Conservation (phyloP, 2,329 filamentous ascomycete species). For the Beauveria australis region DNA sequence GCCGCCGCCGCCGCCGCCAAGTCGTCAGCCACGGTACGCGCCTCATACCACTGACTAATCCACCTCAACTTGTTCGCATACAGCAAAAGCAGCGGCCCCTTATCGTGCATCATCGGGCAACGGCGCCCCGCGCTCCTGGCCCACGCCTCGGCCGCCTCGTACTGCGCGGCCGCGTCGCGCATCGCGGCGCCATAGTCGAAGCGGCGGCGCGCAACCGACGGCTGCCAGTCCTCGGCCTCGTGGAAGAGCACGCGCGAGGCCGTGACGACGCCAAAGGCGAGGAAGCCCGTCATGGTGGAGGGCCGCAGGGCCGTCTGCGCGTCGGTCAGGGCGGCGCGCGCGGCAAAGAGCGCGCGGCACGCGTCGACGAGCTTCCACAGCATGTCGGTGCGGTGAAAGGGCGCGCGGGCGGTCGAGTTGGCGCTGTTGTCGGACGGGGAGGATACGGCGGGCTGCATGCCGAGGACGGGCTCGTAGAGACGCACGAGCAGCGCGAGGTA, state of each 20-base stretch:
- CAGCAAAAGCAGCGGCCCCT: neutral
- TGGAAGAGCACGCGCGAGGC: slow-evolving; percentile 6
- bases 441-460: slow-evolving; percentile 14
- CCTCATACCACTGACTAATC: slow-evolving; percentile 5
- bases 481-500: slow-evolving; percentile 20
- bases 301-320: neutral
- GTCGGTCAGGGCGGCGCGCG: neutral
- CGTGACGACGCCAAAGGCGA: slow-evolving; percentile 1
- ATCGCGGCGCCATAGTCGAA: neutral
- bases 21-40: neutral
- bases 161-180: neutral
- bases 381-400: slow-evolving; percentile 6
- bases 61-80: neutral
- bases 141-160: slow-evolving; percentile 3
- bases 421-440: neutral
- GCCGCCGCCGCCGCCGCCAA: neutral
- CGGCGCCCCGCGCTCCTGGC: neutral
- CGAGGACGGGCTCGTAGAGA: slow-evolving; percentile 24
- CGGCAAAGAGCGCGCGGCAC: neutral
- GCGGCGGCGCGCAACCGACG: neutral
- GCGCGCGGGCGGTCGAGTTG: neutral
- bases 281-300: slow-evolving; percentile 6
- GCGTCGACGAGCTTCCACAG: slow-evolving; percentile 7
- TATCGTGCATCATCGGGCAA: neutral
- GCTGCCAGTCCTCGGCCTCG: slow-evolving; percentile 7